phyloP scores from a whole-genome alignment of 495 filamentous ascomycete species.

The Penicillium odoratum region DNA sequence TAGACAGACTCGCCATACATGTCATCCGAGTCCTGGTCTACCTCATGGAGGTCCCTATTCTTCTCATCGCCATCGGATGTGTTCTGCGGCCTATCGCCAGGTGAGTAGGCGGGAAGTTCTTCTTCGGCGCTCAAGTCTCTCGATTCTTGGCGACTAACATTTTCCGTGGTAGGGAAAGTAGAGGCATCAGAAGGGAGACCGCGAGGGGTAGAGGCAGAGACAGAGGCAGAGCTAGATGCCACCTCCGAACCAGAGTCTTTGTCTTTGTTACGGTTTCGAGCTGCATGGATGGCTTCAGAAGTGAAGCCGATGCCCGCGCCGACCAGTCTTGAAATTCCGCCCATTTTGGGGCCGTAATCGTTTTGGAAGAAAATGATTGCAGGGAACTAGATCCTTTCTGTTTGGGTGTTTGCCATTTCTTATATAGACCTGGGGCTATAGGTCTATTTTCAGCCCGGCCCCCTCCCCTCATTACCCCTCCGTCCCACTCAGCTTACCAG shows the following conservation, averaged over 20 bases:
- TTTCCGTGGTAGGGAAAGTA: neutral
- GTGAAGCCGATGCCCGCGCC: conserved; percentile 17
- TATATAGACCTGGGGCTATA: neutral
- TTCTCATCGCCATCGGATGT: neutral
- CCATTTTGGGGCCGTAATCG: conserved; percentile 4
- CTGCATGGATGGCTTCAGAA: conserved; percentile 19
- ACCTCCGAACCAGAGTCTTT: neutral
- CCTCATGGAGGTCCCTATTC: neutral
- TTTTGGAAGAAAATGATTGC: neutral
- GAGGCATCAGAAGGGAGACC: neutral
- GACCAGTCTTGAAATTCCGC: conserved; percentile 10
- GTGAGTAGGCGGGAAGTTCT: neutral
- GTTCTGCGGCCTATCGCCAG: neutral
- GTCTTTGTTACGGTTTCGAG: conserved; percentile 8
- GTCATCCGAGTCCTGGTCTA: neutral
- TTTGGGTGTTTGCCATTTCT: neutral
- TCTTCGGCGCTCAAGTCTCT: neutral
- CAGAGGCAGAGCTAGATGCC: neutral
- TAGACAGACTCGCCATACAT: neutral
- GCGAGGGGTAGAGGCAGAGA: neutral
- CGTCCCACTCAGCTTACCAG: neutral
- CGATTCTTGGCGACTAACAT: neutral
- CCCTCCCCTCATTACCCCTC: neutral
- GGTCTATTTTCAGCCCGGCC: neutral
- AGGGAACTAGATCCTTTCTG: neutral